Conservation (phyloP, 2,329 filamentous ascomycete genomes). For the Pseudogymnoascus destructans region DNA sequence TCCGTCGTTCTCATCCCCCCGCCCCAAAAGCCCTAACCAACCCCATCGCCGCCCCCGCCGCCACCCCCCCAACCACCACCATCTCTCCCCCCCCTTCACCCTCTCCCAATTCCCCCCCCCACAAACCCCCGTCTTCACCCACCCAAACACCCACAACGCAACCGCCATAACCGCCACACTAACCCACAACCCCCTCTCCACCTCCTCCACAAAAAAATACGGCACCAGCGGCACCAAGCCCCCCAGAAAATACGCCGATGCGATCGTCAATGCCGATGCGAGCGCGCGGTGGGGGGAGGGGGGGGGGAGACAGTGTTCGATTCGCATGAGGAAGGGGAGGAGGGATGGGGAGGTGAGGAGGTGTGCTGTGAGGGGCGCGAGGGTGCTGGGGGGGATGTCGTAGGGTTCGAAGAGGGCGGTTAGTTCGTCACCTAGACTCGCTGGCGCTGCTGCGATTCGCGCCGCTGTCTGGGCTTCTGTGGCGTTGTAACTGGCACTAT, state of each 20-base stretch:
- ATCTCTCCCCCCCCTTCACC: conserved; percentile 28
- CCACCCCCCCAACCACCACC: conserved; percentile 29
- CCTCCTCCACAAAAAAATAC: conserved; percentile 35
- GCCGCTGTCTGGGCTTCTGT: conserved; percentile 20
- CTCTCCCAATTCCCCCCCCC: conserved; percentile 19
- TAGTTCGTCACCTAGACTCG: conserved; percentile 20
- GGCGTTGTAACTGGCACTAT: conserved; percentile 24
- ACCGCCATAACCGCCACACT: conserved; percentile 47
- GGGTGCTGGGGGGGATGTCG: conserved; percentile 21
- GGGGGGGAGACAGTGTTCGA: conserved; percentile 24
- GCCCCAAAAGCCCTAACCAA: conserved; percentile 24
- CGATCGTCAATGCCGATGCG: conserved; percentile 39
- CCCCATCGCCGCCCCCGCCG: conserved; percentile 29
- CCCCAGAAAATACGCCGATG: conserved; percentile 42
- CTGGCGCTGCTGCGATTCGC: conserved; percentile 19
- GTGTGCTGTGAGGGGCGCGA: conserved; percentile 26
- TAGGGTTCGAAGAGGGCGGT: conserved; percentile 27
- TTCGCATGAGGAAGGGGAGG: conserved; percentile 29
- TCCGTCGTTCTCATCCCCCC: not conserved
- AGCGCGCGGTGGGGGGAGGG: conserved; percentile 24
- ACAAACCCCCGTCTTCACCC: conserved; percentile 40
- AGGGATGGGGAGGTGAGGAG: conserved; percentile 25
- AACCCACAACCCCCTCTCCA: conserved; percentile 40
- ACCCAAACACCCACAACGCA: conserved; percentile 49
- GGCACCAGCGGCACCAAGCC: conserved; percentile 43